Percentiles rank a stretch among this genome's conserved stretches.
phyloP scores from a whole-genome alignment of 2,329 filamentous ascomycete species.

The Neophaeococcomyces aloes region DNA sequence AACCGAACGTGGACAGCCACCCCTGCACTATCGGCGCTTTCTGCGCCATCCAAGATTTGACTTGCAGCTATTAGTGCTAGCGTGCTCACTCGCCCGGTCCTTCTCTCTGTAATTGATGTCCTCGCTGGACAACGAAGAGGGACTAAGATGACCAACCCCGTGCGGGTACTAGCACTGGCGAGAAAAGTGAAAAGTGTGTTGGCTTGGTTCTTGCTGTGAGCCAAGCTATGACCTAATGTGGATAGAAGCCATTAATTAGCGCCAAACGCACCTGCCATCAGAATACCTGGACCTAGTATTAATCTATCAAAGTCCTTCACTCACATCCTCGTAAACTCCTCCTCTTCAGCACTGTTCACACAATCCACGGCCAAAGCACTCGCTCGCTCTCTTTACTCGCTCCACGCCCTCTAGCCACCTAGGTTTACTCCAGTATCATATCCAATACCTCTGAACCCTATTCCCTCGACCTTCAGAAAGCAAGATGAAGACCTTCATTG shows the following conservation, averaged over 20 bases:
- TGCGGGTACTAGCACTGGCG: not conserved
- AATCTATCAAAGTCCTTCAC: constrained; percentile 1
- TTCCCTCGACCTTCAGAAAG: not conserved
- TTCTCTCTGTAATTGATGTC: not conserved
- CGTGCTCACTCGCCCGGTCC: not conserved
- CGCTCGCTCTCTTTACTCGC: not conserved
- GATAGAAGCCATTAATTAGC: not conserved
- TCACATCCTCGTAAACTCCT: not conserved
- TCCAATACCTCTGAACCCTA: not conserved
- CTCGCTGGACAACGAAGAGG: not conserved
- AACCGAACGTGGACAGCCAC: not conserved
- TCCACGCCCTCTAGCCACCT: not conserved
- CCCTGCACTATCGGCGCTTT: not conserved
- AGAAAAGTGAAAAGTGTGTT: not conserved
- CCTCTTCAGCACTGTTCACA: not conserved
- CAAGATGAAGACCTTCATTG: constrained; percentile 8
- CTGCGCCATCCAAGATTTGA: not conserved
- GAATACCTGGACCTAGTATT: not conserved
- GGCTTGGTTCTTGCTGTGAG: too few species aligned
- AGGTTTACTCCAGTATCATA: not conserved
- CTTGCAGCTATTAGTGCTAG: not conserved
- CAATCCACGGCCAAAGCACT: not conserved
- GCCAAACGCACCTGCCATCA: not conserved
- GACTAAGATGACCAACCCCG: not conserved
- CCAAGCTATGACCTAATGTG: not conserved